Conservation (phyloP, 2,329 filamentous ascomycete species). For the Aspergillus pseudoviridinutans region DNA sequence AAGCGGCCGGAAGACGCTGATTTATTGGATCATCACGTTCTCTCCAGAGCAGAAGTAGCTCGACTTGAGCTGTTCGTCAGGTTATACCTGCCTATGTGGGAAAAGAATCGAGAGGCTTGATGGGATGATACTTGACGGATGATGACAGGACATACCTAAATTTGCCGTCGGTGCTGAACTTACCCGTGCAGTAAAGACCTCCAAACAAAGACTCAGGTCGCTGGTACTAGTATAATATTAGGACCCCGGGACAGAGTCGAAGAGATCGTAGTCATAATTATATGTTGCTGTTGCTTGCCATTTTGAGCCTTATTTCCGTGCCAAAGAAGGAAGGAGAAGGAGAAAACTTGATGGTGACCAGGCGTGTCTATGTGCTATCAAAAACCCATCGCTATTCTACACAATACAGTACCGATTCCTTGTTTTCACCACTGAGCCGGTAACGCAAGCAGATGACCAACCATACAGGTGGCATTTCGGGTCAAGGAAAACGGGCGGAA, state of each 20-base stretch:
- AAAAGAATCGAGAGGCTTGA: slow-evolving; percentile 2
- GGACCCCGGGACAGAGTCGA: neutral
- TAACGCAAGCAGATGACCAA: slow-evolving; percentile 9
- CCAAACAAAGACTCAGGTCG: neutral
- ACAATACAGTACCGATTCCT: slow-evolving; percentile 22
- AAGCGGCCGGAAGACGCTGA: neutral
- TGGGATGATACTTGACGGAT: neutral
- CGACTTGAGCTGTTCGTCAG: slow-evolving; percentile 6
- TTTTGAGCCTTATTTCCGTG: neutral
- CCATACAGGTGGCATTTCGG: slow-evolving; percentile 8
- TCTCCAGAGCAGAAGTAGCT: neutral
- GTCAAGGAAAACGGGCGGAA: slow-evolving; percentile 7
- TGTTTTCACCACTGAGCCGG: slow-evolving; percentile 10
- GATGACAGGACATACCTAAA: neutral
- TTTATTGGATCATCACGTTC: neutral
- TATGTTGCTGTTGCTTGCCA: neutral
- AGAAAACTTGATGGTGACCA: neutral
- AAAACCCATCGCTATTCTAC: slow-evolving; percentile 38
- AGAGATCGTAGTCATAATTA: neutral
- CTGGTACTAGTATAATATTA: neutral
- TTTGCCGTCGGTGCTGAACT: neutral
- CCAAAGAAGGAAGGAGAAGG: neutral
- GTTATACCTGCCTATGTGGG: slow-evolving; percentile 23
- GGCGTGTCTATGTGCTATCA: slow-evolving; percentile 35
- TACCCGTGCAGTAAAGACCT: neutral